phyloP scores from a whole-genome alignment of 352 stramenopile species.

The Phytophthora tentaculata region DNA sequence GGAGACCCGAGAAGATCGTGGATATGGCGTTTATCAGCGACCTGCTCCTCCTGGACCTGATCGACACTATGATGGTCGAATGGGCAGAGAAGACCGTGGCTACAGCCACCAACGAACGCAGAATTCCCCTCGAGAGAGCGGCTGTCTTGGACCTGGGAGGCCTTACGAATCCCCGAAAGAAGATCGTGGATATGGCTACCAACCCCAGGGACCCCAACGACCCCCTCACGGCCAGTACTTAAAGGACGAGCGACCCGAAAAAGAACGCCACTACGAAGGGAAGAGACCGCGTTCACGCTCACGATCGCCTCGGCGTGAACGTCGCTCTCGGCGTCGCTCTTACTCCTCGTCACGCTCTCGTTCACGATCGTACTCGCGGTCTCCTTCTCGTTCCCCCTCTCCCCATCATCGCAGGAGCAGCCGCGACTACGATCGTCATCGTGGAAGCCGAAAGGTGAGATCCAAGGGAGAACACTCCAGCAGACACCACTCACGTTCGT shows the following conservation, averaged over 20 bases:
- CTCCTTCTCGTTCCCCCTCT: slow-evolving; percentile 31
- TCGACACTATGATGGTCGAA: slow-evolving; percentile 12
- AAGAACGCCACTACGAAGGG: slow-evolving; percentile 29
- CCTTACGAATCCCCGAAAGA: slow-evolving; percentile 16
- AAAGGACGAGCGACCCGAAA: slow-evolving; percentile 9
- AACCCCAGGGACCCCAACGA: slow-evolving; percentile 13
- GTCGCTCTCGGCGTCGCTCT: slow-evolving; percentile 38
- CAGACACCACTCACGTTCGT: slow-evolving; percentile 37
- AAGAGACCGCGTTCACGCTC: slow-evolving; percentile 42
- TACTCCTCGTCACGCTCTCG: slow-evolving; percentile 52
- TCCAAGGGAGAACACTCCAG: slow-evolving; percentile 29
- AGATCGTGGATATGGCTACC: slow-evolving; percentile 31
- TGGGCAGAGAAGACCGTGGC: slow-evolving; percentile 24
- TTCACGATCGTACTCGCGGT: slow-evolving; percentile 44
- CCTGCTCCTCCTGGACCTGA: slow-evolving; percentile 2
- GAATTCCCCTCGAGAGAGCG: slow-evolving; percentile 14
- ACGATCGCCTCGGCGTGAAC: slow-evolving; percentile 34
- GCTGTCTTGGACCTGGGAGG: not conserved
- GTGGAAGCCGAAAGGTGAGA: slow-evolving; percentile 22
- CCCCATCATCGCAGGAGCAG: slow-evolving; percentile 27
- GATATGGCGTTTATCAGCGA: slow-evolving; percentile 24
- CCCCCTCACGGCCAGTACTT: slow-evolving; percentile 14
- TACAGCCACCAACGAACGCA: slow-evolving; percentile 19
- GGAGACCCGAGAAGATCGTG: slow-evolving; percentile 34
- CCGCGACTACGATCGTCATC: slow-evolving; percentile 31